Conservation (phyloP, 2,329 filamentous ascomycete genomes). For the Podosphaera xanthii region DNA sequence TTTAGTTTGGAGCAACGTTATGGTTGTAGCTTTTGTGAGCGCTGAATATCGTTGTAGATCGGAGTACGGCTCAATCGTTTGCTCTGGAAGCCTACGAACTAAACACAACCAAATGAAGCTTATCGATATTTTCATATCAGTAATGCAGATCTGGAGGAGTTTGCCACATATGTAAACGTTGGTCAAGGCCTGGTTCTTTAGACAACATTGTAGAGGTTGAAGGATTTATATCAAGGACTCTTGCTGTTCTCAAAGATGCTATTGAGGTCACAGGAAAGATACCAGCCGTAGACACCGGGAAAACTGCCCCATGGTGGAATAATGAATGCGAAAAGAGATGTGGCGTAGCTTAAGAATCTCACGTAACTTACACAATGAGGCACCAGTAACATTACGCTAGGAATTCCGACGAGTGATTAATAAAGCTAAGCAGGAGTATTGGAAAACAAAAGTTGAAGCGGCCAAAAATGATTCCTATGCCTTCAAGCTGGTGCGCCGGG, state of each 20-base stretch:
- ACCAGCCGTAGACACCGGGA: neutral
- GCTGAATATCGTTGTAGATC: neutral
- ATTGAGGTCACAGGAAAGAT: neutral
- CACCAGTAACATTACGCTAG: too few relatives aligned
- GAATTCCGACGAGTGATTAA: too few relatives aligned
- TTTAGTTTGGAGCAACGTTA: neutral
- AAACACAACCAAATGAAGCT: too few relatives aligned
- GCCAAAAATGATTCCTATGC: neutral
- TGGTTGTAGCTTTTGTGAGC: neutral
- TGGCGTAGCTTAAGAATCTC: too few relatives aligned
- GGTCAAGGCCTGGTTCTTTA: neutral
- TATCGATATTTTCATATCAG: neutral
- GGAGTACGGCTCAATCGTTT: too few relatives aligned
- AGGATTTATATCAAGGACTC: neutral
- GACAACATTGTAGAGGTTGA: neutral
- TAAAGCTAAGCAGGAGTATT: neutral
- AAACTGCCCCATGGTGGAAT: neutral
- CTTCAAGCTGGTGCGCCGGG: neutral
- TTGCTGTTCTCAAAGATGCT: neutral
- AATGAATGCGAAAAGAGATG: neutral
- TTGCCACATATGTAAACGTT: neutral
- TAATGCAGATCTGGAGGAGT: neutral
- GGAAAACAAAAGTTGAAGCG: neutral
- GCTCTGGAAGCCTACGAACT: too few relatives aligned
- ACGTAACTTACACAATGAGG: too few relatives aligned